Base-by-base conservation (phyloP, 306 rosid genomes). In the Crotalaria pallida region DNA sequence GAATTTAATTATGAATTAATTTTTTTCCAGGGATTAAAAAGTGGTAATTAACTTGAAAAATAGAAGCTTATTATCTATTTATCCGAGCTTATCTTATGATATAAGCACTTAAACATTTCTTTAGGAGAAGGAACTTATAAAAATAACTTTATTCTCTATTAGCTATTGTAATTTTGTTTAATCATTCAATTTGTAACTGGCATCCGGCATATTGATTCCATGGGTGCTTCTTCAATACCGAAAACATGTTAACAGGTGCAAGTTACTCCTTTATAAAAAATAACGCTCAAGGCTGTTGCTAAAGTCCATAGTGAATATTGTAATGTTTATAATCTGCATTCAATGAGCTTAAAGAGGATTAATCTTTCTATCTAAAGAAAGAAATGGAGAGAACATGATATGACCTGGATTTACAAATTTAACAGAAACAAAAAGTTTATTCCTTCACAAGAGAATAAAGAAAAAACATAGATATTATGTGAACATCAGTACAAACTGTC, bases 371-470 rank as follows among this genome's bases (percentile, higher is more conserved):
- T 58, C 23, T 45, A 18, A 76, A 57, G 84, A 79, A 81, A 84
- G 84, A 79, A 81, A 84, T 82, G 57, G 76, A 51, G 23, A 79
- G 72, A 72, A 79, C 77, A 73, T 5, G 65, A 80, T 22, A 58
- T 58, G 61, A 47, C 65, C 45, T 52, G 24, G 77, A 44, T 81
- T 58, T 73, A 83, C 44, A 73, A 57, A 56, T 17, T 64, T 65
- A 36, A 81, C 72, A 65, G 81, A 77, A 77, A 65, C 29, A 65
- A 71, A 69, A 74, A 4, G 57, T 51, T 63, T 74, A 76, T 69
- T 69, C 50, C 81, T 63, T 33, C 41, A 78, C 52, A 29, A 40
- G 51, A 13, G 59, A 59, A 62, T 43, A 66, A 50, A 16, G 24
- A 41, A 41, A 67, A 49, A 57, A 64, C 50, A 61, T 12, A 64